Base-by-base conservation (phyloP, 257 asterid species). In the Solanum corneliomulleri region DNA sequence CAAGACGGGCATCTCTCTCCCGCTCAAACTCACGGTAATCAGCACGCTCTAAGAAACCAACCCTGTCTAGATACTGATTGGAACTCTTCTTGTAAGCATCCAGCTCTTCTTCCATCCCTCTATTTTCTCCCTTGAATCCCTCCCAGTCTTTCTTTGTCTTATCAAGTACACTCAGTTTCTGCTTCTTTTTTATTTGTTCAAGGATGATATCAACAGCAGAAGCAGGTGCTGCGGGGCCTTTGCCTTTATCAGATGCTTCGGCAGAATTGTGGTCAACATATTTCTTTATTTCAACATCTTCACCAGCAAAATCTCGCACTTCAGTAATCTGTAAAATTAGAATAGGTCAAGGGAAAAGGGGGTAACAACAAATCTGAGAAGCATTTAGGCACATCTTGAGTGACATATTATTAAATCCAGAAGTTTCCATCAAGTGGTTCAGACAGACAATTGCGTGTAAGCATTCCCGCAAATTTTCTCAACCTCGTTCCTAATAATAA, bases 91-190 rank as follows among this genome's bases (percentile, higher is more conserved):
- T 95, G 96, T 95, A 97, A 21, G 96, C 96, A 82, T 95, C 99
- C 35, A 97, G 92, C 89, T 97, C 99, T 0, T 95, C 98, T 89
- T 95, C 99, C 92, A 95, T 52, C 86, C 99, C 99, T 91, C 84
- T 93, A 52, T 93, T 93, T 44, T 94, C 99, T 3, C 89, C 99
- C 92, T 97, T 97, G 94, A 90, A 97, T 91, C 94, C 99, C 13
- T 97, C 98, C 99, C 99, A 97, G 90, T 95, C 99, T 90, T 93
- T 94, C 93, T 94, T 97, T 20, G 99, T 93, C 95, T 97, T 97
- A 74, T 97, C 99, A 33, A 97, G 98, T 37, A 95, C 99, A 52
- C 98, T 95, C 9, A 97, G 97, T 88, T 95, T 97, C 35, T 92
- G 94, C 89, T 97, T 97, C 98, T 97, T 95, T 87, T 89, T 97